phyloP scores from a whole-genome alignment of 1,284 basidiomycete species.

The Heterobasidion irregulare region DNA sequence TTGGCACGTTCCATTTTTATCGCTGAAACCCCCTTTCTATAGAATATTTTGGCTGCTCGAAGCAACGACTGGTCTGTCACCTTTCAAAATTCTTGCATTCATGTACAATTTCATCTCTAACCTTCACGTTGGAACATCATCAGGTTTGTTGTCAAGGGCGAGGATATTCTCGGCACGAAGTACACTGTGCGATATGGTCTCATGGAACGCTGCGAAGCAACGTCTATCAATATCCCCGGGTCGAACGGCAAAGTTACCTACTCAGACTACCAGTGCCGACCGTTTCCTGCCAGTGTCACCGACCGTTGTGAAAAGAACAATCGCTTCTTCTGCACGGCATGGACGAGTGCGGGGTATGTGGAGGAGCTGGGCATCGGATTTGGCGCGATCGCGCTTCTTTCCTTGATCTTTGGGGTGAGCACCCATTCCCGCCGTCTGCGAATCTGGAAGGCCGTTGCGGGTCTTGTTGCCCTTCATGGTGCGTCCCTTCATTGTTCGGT shows the following conservation, averaged over 20 bases:
- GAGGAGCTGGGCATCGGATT: conserved; percentile 57
- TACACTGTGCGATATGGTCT: conserved; percentile 53
- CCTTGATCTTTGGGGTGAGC: conserved; percentile 60
- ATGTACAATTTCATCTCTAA: background rate
- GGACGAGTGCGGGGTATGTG: conserved; percentile 63
- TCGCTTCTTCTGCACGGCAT: conserved; percentile 50
- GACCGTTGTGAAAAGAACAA: conserved; percentile 61
- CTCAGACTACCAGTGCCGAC: conserved; percentile 50
- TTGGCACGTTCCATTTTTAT: background rate
- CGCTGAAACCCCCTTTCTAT: background rate
- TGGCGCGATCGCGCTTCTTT: conserved; percentile 44
- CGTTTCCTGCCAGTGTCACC: conserved; percentile 51
- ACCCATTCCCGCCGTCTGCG: conserved; percentile 64
- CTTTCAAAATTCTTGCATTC: conserved; percentile 2
- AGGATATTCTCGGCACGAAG: conserved; percentile 37
- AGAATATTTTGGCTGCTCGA: conserved; percentile 53
- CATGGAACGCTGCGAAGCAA: conserved; percentile 45
- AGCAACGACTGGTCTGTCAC: conserved; percentile 59
- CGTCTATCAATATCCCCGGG: conserved; percentile 39
- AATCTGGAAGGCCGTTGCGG: conserved; percentile 66
- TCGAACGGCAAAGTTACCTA: conserved; percentile 38
- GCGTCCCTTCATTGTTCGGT: conserved; percentile 12
- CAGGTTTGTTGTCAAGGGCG: conserved; percentile 52
- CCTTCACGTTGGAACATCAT: background rate
- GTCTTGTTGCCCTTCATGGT: conserved; percentile 55